These are phyloP conservation scores for Penicillium verhagenii DNA, from an alignment of 495 filamentous ascomycete genomes.

Conservation along the genomic window DNA sequence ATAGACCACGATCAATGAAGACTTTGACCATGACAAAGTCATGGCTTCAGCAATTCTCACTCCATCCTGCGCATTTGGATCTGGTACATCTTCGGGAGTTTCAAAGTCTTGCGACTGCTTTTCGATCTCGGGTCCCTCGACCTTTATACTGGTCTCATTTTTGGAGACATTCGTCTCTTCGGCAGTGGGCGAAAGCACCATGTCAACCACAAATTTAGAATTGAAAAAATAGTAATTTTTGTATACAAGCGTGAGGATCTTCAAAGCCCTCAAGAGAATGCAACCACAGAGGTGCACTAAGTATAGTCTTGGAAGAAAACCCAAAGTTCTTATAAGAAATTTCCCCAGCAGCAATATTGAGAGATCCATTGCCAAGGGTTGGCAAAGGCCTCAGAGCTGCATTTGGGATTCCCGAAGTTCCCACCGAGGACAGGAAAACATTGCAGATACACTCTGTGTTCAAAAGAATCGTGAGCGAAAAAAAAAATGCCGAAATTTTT, in stretches of 20 bases:
- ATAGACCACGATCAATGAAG: conserved; percentile 30
- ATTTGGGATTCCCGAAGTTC: neutral
- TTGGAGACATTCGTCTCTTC: neutral
- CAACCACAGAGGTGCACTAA: too few species aligned
- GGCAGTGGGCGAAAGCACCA: neutral
- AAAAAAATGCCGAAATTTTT: too few species aligned
- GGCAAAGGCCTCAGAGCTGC: neutral
- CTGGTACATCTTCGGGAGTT: neutral
- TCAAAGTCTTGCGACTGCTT: neutral
- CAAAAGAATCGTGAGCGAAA: neutral
- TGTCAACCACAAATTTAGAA: neutral
- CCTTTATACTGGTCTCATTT: neutral
- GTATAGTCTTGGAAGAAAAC: neutral
- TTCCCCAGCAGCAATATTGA: neutral
- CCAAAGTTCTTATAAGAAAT: neutral
- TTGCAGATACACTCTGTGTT: neutral
- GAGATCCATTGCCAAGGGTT: neutral
- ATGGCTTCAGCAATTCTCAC: conserved; percentile 37
- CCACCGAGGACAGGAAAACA: neutral
- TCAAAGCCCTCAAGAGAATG: too few species aligned
- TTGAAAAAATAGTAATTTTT: neutral
- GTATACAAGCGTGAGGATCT: neutral
- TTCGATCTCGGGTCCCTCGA: neutral
- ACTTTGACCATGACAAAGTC: conserved; percentile 31
- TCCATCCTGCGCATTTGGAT: conserved; percentile 27